Evolutionary conservation across 306 rosid genomes (phyloP).

Genomic region (Vigna radiata): DNA sequence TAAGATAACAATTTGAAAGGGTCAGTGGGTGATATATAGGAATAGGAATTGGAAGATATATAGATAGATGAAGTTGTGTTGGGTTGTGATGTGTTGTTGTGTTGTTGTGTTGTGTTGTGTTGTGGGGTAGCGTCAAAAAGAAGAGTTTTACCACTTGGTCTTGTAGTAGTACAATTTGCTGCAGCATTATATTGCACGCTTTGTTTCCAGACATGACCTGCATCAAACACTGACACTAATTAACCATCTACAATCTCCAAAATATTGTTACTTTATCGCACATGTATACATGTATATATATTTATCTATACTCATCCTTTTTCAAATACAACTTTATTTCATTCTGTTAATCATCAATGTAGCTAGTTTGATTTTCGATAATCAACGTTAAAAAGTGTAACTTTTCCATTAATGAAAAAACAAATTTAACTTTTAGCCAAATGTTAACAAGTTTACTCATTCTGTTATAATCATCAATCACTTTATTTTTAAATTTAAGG

Average conservation of each 20-base stretch:
- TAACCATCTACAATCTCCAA: slow-evolving; percentile 31
- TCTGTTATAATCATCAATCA: background rate
- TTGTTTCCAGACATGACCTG: slow-evolving; percentile 54
- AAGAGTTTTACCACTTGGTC: slow-evolving; percentile 49
- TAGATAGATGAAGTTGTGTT: background rate
- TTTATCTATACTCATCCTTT: background rate
- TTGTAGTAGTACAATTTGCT: slow-evolving; percentile 38
- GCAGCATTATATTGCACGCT: slow-evolving; percentile 50
- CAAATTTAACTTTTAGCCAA: too few species aligned
- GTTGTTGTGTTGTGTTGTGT: background rate
- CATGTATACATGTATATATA: background rate
- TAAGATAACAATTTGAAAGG: slow-evolving; percentile 45
- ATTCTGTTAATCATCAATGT: background rate
- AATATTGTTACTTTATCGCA: background rate
- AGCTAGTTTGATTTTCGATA: too few species aligned
- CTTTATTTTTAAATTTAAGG: background rate
- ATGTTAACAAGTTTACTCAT: background rate
- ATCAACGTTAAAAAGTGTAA: too few species aligned
- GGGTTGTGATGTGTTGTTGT: background rate
- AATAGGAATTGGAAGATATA: slow-evolving; percentile 6
- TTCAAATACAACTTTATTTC: background rate
- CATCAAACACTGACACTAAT: slow-evolving; percentile 45
- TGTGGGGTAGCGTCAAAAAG: slow-evolving; percentile 54
- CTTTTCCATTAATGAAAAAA: too few species aligned
- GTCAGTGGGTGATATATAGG: slow-evolving; percentile 41